Evolutionary conservation across 2,329 filamentous ascomycete species (phyloP).

Genomic region (Didymella lethalis): DNA sequence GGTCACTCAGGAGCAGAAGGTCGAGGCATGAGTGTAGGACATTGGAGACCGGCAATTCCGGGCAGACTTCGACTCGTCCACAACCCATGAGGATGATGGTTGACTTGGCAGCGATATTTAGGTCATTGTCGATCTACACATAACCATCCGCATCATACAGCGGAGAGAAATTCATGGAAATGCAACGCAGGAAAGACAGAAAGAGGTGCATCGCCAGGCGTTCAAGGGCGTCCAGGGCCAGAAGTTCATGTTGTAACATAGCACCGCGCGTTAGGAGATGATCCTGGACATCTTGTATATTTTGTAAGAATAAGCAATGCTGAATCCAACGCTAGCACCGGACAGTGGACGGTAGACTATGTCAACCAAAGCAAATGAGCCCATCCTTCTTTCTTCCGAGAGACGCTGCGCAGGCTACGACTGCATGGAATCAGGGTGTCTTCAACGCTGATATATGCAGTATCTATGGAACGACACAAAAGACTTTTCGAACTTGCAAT

Average conservation of each 20-base stretch:
- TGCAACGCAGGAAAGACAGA: too few species aligned
- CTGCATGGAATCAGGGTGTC: too few species aligned
- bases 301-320: slow-evolving; percentile 14
- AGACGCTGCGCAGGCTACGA: too few species aligned
- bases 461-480: too few species aligned
- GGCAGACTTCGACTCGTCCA: too few species aligned
- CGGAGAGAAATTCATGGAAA: background rate
- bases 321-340: background rate
- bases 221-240: background rate
- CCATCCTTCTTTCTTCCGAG: too few species aligned
- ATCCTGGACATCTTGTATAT: slow-evolving; percentile 9
- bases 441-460: too few species aligned
- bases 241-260: slow-evolving; percentile 9
- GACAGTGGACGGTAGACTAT: background rate
- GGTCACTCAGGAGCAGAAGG: slow-evolving; percentile 20
- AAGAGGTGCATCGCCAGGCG: slow-evolving; percentile 6
- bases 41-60: too few species aligned
- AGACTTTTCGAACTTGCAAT: too few species aligned
- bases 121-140: too few species aligned
- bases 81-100: too few species aligned
- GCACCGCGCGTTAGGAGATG: background rate
- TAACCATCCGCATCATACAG: background rate
- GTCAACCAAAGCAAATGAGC: background rate
- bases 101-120: too few species aligned
- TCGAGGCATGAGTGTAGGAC: slow-evolving; percentile 5